Evolutionary conservation across 768 basidiomycete species (phyloP).

Genomic region (Rhodocollybia butyracea): DNA sequence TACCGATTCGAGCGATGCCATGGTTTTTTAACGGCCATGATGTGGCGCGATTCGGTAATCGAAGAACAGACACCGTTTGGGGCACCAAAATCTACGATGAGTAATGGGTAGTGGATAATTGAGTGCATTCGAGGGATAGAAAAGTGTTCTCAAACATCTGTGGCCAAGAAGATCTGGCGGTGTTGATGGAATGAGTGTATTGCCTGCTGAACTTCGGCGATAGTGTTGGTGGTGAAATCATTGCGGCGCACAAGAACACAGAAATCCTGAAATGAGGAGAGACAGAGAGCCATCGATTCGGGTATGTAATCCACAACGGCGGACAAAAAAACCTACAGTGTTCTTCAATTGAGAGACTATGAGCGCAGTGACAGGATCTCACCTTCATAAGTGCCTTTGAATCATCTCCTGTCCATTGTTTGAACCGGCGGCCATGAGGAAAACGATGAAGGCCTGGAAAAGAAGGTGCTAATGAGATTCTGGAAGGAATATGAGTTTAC

Average conservation of each 20-base stretch:
- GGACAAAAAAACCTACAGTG: conserved; percentile 23
- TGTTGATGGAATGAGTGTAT: conserved; percentile 11
- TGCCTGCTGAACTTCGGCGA: conserved; percentile 10
- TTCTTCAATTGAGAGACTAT: conserved; percentile 5
- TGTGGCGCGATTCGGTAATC: conserved; percentile 16
- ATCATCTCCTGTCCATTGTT: conserved; percentile 20
- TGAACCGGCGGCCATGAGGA: conserved; percentile 14
- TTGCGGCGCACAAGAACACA: conserved; percentile 18
- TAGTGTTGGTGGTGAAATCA: conserved; percentile 8
- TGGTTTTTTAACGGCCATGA: conserved; percentile 15
- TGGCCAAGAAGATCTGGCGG: conserved; percentile 11
- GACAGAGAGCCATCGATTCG: conserved; percentile 11
- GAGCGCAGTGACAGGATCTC: neutral
- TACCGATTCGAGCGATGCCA: conserved; percentile 15
- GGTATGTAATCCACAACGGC: conserved; percentile 22
- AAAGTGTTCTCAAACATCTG: conserved; percentile 9
- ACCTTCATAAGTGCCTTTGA: conserved; percentile 22
- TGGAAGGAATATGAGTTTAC: conserved; percentile 17
- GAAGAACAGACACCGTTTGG: conserved; percentile 20
- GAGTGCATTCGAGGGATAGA: conserved; percentile 18
- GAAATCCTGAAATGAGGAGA: conserved; percentile 22
- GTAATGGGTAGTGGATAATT: conserved; percentile 14
- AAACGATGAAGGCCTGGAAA: conserved; percentile 14
- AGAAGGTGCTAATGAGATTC: conserved; percentile 11
- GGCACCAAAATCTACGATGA: conserved; percentile 15